Percentiles rank a stretch among this genome's conserved stretches.
Conservation (phyloP, 177 flowering plant species). For the Vitis hybrid region DNA sequence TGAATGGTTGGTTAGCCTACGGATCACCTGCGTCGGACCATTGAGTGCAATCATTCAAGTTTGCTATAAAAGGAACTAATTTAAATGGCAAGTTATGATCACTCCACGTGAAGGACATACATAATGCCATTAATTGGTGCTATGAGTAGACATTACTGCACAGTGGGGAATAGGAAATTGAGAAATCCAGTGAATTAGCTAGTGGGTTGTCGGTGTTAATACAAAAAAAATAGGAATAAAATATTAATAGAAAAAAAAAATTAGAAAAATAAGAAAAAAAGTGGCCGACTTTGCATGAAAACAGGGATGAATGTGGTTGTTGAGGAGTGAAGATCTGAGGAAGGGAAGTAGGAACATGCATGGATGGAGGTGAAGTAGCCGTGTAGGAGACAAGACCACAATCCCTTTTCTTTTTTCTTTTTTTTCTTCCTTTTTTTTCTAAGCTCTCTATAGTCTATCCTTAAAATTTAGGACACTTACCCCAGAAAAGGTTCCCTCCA, state of each 20-base stretch:
- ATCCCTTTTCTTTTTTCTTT: no score
- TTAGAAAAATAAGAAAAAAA: not conserved
- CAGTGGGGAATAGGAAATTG: not conserved
- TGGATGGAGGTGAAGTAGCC: no score
- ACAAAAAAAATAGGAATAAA: no score
- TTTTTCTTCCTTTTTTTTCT: no score
- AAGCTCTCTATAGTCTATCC: no score
- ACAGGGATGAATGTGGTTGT: not conserved
- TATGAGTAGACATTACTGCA: not conserved
- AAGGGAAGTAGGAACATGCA: no score
- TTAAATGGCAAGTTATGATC: not conserved
- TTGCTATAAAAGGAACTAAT: not conserved
- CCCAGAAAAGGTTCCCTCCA: conserved; percentile 10
- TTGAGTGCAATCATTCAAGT: not conserved
- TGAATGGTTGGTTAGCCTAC: not conserved
- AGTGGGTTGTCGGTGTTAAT: not conserved
- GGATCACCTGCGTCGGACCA: not conserved
- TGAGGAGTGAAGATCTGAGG: no score
- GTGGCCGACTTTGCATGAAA: conserved; percentile 1
- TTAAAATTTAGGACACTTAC: conserved; percentile 5
- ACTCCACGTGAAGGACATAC: not conserved
- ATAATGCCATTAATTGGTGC: not conserved
- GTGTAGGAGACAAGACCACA: no score
- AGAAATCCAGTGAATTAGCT: not conserved
- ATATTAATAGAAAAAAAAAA: no score